Base-by-base conservation (phyloP, 441 rosid genomes). In the Adansonia gregorii region DNA sequence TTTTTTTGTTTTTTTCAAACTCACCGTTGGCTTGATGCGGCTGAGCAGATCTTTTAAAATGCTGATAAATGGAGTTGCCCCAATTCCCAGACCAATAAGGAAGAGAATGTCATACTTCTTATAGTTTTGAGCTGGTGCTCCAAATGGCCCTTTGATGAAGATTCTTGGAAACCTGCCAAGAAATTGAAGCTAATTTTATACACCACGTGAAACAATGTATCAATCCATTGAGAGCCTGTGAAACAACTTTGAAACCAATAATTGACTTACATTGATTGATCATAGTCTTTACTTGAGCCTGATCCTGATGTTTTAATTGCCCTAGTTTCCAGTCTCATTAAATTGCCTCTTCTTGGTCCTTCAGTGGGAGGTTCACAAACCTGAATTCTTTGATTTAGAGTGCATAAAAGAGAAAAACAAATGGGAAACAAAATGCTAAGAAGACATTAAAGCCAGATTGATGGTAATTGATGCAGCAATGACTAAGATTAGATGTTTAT, bases 61-160 rank as follows among this genome's bases (percentile, higher is more conserved):
- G 89, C 99, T 95, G 78, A 95, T 90, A 73, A 95, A 89, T 6
- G 99, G 99, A 78, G 99, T 95, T 73, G 99, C 99, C 41, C 99
- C 99, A 3, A 95, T 95, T 72, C 99, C 98, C 12, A 95, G 83
- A 46, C 98, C 98, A 46, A 95, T 85, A 39, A 95, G 93, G 43
- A 94, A 80, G 20, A 95, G 89, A 45, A 94, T 86, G 77, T 95
- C 98, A 27, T 80, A 95, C 48, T 89, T 88, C 41, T 80, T 89
- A 86, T 90, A 92, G 77, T 85, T 86, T 74, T 95, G 99, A 61
- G 99, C 99, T 2, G 98, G 99, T 6, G 99, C 99, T 79, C 99
- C 98, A 66, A 83, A 94, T 3, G 98, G 98, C 77, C 99, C 98
- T 85, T 89, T 92, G 67, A 95, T 87, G 55, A 89, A 80, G 63